Evolutionary conservation across 2,329 filamentous ascomycete species (phyloP), one percentile per base, ranked within the genome.

Genomic region (Raffaelea albimanens): DNA sequence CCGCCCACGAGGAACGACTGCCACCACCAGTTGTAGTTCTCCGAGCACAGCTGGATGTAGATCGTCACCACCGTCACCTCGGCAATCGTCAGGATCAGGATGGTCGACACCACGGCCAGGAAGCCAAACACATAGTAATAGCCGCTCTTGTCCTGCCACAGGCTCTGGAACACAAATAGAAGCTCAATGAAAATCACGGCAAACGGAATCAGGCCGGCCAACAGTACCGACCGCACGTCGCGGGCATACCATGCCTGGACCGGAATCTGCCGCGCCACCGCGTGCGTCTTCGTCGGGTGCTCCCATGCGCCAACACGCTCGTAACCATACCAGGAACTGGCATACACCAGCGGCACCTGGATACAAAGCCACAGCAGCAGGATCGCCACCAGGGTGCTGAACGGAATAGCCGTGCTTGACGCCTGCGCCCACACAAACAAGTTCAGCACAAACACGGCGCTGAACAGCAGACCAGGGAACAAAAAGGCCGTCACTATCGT

Each of bases 11-110:
- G 66, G 68, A 95, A 93, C 45, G 84, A 87, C 62, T 87, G 85
- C 87, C 87, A 94, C 86, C 86, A 93, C 88, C 88, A 95, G 62
- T 87, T 78, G 65, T 93, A 84, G 63, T 94, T 89, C 74, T 94
- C 88, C 2, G 80, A 74, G 66, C 87, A 91, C 18, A 95, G 77
- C 66, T 87, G 84, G 43, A 86, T 76, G 64, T 95, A 94, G 16
- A 88, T 84, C 2, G 82, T 82, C 50, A 94, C 87, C 20, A 95
- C 78, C 1, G 86, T 90, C 45, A 90, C 86, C 67, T 93, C 86
- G 56, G 87, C 80, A 25, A 95, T 79, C 1, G 86, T 88, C 39
- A 93, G 64, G 25, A 88, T 72, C 9, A 93, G 67, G 49, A 93
- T 84, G 11, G 78, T 68, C 21, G 74, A 82, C 10, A 93, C 83